These are phyloP conservation scores for Cordyceps fumosorosea DNA, from an alignment of 2,329 filamentous ascomycete species.

Conservation along the genomic window DNA sequence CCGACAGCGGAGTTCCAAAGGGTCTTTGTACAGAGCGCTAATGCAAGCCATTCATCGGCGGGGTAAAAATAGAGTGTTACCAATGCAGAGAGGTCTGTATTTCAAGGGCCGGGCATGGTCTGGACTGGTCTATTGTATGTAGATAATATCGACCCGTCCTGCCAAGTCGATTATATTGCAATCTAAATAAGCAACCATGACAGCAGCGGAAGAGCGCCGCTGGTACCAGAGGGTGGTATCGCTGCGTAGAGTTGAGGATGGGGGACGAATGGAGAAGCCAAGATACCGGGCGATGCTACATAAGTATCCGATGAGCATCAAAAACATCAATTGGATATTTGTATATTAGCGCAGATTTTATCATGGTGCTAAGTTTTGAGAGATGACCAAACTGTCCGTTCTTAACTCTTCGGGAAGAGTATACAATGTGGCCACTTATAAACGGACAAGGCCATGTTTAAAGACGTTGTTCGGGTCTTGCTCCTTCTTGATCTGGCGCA, in stretches of 20 bases:
- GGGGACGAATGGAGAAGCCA: too few species aligned
- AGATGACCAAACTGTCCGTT: too few species aligned
- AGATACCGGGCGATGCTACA: too few species aligned
- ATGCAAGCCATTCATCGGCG: constrained; percentile 1
- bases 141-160: neutral
- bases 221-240: neutral
- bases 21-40: neutral
- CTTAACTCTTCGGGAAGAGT: neutral
- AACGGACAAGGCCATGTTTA: constrained; percentile 14
- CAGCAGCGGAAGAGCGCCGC: neutral
- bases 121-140: neutral
- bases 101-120: neutral
- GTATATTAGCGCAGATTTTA: too few species aligned
- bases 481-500: constrained; percentile 20
- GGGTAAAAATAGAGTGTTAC: neutral
- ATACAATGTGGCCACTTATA: neutral
- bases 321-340: too few species aligned
- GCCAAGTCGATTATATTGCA: neutral
- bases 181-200: neutral
- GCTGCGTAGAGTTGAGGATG: too few species aligned
- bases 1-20: neutral
- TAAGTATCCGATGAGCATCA: too few species aligned
- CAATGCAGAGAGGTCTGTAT: neutral
- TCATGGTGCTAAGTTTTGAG: too few species aligned
- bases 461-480: constrained; percentile 32